These are phyloP conservation scores for Turnera subulata DNA, from an alignment of 345 rosid species.

Conservation along the genomic window DNA sequence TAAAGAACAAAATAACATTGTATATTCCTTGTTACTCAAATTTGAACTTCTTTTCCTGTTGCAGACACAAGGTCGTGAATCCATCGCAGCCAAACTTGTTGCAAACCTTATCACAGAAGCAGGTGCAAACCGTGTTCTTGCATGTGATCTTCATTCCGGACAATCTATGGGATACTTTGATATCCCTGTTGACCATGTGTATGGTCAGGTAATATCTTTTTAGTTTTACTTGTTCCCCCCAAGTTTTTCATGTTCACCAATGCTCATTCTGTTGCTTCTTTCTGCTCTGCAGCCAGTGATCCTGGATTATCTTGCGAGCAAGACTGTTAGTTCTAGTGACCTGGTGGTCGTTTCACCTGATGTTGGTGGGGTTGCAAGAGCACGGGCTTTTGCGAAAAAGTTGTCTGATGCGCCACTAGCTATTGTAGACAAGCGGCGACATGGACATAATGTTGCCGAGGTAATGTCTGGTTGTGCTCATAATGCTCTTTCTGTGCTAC, in stretches of 20 bases:
- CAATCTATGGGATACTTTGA: constrained; percentile 99
- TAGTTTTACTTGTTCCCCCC: neutral
- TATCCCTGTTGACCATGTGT: constrained; percentile 92
- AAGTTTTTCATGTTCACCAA: neutral
- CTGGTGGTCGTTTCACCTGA: constrained; percentile 96
- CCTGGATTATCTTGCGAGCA: constrained; percentile 95
- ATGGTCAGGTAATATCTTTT: constrained; percentile 61
- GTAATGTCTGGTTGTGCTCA: constrained; percentile 25
- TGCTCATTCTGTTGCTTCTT: neutral
- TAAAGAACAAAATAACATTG: too few species aligned
- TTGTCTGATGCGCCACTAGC: constrained; percentile 32
- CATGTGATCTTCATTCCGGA: constrained; percentile 98
- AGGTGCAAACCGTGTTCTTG: constrained; percentile 92
- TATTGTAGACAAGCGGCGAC: constrained; percentile 31
- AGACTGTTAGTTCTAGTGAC: constrained; percentile 64
- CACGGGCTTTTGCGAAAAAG: constrained; percentile 31
- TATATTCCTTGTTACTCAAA: too few species aligned
- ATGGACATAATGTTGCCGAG: constrained; percentile 89
- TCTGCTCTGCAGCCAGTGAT: constrained; percentile 55
- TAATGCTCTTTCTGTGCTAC: neutral
- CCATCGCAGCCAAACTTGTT: constrained; percentile 93
- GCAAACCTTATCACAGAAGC: constrained; percentile 93
- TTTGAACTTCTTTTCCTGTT: neutral
- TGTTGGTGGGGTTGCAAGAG: constrained; percentile 56
- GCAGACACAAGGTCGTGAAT: constrained; percentile 95